Percentiles rank a stretch among this genome's conserved stretches.
Evolutionary conservation across 257 asterid genomes (phyloP).

Genomic region (Solanum etuberosum): DNA sequence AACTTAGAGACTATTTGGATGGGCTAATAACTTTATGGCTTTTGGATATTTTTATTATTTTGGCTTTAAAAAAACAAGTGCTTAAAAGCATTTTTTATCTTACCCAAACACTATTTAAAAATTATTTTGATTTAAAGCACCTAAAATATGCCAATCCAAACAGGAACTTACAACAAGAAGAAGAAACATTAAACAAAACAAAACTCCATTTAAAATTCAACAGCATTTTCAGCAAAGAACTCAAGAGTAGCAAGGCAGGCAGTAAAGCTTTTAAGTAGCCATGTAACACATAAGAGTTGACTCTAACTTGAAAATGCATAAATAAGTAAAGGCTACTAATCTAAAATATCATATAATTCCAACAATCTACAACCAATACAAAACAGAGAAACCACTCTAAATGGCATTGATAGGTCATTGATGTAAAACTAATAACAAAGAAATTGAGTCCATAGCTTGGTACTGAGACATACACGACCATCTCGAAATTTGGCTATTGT

Average conservation of each 20-base stretch:
- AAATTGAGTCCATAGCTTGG: background rate
- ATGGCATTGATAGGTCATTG: background rate
- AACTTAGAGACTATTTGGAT: background rate
- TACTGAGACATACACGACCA: constrained; percentile 76
- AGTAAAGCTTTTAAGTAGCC: background rate
- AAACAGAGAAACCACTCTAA: background rate
- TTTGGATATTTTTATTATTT: background rate
- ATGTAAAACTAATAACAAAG: background rate
- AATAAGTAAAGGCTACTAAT: background rate
- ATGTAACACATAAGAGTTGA: background rate
- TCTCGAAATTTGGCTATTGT: constrained; percentile 88
- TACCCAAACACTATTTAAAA: background rate
- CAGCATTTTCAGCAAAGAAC: background rate
- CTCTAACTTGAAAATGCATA: background rate
- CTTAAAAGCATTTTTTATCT: background rate
- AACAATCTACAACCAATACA: background rate
- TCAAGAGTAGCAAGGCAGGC: background rate
- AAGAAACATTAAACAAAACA: background rate
- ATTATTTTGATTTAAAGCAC: background rate
- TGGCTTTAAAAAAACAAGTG: background rate
- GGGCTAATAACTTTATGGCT: background rate
- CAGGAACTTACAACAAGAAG: background rate
- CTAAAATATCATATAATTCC: background rate
- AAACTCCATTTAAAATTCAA: background rate
- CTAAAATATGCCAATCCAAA: background rate